Base-by-base conservation (phyloP, 108 stramenopile genomes). In the Pseudonitzschia multiseries region DNA sequence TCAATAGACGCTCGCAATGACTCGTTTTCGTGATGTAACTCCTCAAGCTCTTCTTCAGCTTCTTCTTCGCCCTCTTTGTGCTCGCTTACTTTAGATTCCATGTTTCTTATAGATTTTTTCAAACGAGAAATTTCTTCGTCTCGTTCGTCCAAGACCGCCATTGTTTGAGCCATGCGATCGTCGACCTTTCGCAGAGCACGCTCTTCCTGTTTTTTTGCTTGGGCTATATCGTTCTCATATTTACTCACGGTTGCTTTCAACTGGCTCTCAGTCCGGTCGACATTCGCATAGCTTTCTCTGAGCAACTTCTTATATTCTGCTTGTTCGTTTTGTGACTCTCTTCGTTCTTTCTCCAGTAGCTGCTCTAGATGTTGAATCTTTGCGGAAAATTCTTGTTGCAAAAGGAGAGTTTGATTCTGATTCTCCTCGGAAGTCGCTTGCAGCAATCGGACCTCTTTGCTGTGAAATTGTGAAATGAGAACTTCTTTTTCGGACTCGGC, bases 21-120 rank as follows among this genome's bases (percentile, higher is more conserved):
- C 50, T 94, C 93, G 70, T 89, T 92, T 71, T 94, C 90, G 26
- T 76, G 69, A 66, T 92, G 90, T 43, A 92, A 52, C 63, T 89
- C 87, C 36, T 88, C 87, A 26, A 70, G 62, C 68, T 86, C 80
- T 59, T 83, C 80, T 52, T 87, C 86, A 10, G 73, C 79, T 57
- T 83, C 80, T 53, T 79, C 75, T 18, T 27, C 64, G 31, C 75
- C 82, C 66, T 79, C 73, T 76, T 82, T 54, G 60, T 84, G 79
- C 61, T 83, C 74, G 48, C 40, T 70, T 59, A 83, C 57, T 52
- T 62, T 81, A 3, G 83, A 72, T 65, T 82, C 68, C 62, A 80
- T 31, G 40, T 74, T 63, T 31, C 61, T 70, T 22, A 77, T 44
- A 10, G 53, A 42, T 50, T 57, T 66, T 69, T 81, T 77, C 43